A percentile compares a stretch with the other conserved stretches of the same genome.
Conservation (phyloP, 257 asterid species). For the Solanum neorickii region DNA sequence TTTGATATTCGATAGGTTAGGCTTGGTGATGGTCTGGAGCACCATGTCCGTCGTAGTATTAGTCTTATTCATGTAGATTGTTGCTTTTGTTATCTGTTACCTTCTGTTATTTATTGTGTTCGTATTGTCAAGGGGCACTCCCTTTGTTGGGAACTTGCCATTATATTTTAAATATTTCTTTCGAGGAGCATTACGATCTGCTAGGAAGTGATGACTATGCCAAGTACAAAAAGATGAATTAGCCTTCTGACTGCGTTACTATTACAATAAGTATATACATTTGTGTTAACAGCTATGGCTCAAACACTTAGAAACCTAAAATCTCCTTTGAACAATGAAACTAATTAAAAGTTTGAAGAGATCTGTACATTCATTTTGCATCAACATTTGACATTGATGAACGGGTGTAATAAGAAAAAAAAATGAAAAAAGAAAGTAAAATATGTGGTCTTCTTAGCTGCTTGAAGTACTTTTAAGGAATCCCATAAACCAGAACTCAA, state of each 20-base stretch:
- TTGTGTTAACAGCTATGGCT: neutral
- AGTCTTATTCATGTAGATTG: no score
- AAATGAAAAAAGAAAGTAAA: no score
- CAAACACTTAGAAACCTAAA: neutral
- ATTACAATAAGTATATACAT: neutral
- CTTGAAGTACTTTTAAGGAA: constrained; percentile 9
- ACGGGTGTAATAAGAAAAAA: no score
- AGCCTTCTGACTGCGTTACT: neutral
- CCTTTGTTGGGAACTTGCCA: neutral
- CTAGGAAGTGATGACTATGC: neutral
- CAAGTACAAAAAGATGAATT: neutral
- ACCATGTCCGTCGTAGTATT: no score
- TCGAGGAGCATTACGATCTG: neutral
- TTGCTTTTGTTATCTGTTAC: no score
- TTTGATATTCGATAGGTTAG: no score
- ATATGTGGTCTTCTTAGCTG: neutral
- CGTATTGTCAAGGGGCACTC: neutral
- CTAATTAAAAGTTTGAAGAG: neutral
- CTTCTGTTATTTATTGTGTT: no score
- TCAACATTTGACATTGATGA: neutral
- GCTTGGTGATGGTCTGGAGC: no score
- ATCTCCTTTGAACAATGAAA: neutral
- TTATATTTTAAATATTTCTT: no score
- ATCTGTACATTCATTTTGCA: neutral
- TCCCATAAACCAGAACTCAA: constrained; percentile 52